These are phyloP conservation scores for Triadica sebifera DNA, from an alignment of 345 rosid genomes.

Conservation along the genomic window DNA sequence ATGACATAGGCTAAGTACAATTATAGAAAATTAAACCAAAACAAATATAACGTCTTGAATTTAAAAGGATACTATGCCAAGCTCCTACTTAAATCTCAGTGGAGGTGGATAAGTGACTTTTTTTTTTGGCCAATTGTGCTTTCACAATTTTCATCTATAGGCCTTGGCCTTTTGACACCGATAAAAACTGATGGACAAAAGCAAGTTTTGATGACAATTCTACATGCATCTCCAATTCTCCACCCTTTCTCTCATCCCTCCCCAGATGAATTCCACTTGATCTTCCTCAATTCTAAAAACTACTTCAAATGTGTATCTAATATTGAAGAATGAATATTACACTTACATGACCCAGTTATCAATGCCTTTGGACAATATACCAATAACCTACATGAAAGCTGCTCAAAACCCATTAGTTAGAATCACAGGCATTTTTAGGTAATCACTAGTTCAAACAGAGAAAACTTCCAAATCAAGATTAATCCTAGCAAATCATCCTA, in stretches of 20 bases:
- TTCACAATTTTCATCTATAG: background rate
- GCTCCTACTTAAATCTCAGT: background rate
- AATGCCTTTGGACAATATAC: slow-evolving; percentile 54
- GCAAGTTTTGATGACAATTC: background rate
- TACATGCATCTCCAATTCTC: background rate
- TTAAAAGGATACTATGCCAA: background rate
- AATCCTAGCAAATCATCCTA: background rate
- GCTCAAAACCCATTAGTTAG: background rate
- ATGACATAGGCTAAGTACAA: background rate
- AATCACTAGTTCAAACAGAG: no score
- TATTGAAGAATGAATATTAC: background rate
- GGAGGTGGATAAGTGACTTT: background rate
- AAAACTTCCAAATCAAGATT: background rate
- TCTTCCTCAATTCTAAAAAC: background rate
- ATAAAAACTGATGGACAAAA: background rate
- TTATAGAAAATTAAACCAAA: no score
- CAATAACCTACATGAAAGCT: slow-evolving; percentile 56
- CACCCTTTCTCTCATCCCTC: background rate
- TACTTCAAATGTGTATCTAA: background rate
- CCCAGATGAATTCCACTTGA: background rate
- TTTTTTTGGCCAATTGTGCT: background rate
- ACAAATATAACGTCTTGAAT: no score
- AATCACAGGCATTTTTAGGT: background rate
- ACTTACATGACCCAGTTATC: slow-evolving; percentile 98
- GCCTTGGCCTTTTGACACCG: background rate